Evolutionary conservation across 495 filamentous ascomycete species (phyloP), one percentile per base, ranked within the genome.

Genomic region (Aspergillus homomorphus): DNA sequence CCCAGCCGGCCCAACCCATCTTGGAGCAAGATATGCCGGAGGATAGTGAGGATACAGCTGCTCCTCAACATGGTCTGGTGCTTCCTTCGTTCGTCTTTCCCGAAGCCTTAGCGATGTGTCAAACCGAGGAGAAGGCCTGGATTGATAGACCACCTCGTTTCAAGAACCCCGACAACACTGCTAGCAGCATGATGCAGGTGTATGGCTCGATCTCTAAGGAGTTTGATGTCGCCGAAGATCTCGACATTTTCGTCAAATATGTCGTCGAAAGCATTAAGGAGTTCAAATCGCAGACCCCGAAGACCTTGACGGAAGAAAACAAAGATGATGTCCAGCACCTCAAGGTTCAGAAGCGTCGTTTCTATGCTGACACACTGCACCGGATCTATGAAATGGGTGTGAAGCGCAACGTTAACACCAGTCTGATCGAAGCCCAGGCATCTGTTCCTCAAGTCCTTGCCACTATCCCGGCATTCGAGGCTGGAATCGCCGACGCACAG

Each of bases 321-420:
- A 91, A 90, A 63, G 81, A 87, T 2, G 59, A 80, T 7, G 84
- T 96, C 33, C 89, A 90, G 63, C 90, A 97, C 71, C 82, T 98
- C 58, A 96, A 96, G 74, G 83, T 84, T 0, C 81, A 89, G 54
- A 99, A 99, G 73, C 86, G 90, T n/a, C 91, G 89, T 62, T 83
- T 96, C 15, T 94, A 93, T 61, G 87, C 89, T 0, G 93, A 98
- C 61, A 90, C 88, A 0, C 74, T 99, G 55, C 90, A 88, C 65
- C 82, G 81, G 7, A 72, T 97, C 2, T 84, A 90, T 21, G 82
- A 87, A 22, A 96, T 98, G 91, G 95, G 95, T 19, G 83, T 98
- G 56, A 87, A 87, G 62, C 84, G 85, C 15, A 96, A 91, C 67
- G 77, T 93, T 20, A 83, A 87, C 58, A 82, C 78, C 26, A 84